A percentile compares a stretch with the other conserved stretches of the same genome.
phyloP scores from a whole-genome alignment of 192 early-diverging fungal species.

The Coemansia brasiliensis region DNA sequence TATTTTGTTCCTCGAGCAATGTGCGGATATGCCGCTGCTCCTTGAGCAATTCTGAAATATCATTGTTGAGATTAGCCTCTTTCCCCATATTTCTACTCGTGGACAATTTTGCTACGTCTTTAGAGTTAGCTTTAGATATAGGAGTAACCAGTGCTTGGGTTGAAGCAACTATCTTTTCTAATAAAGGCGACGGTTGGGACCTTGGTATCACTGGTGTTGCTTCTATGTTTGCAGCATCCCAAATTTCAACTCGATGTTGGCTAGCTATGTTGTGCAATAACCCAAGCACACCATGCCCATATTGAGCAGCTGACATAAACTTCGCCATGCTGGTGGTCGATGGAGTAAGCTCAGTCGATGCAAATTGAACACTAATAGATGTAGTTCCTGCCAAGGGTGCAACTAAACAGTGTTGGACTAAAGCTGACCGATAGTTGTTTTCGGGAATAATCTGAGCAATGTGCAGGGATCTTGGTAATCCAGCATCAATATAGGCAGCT shows the following conservation, averaged over 20 bases:
- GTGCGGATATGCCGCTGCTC: conserved; percentile 49
- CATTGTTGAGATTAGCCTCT: background rate
- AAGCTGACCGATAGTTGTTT: conserved; percentile 12
- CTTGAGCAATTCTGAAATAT: conserved; percentile 35
- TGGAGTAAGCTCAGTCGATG: conserved; percentile 18
- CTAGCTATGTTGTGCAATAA: conserved; percentile 11
- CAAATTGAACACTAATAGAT: conserved; percentile 17
- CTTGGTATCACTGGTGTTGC: background rate
- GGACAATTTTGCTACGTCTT: background rate
- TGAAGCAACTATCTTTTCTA: conserved; percentile 23
- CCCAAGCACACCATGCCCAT: conserved; percentile 6
- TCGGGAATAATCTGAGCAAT: conserved; percentile 23
- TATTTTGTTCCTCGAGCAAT: conserved; percentile 47
- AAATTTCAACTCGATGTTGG: conserved; percentile 12
- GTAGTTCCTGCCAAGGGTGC: conserved; percentile 7
- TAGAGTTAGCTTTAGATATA: background rate
- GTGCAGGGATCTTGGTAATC: conserved; percentile 33
- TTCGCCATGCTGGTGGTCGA: conserved; percentile 20
- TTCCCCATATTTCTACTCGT: background rate
- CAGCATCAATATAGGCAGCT: conserved; percentile 18
- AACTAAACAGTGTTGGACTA: conserved; percentile 16
- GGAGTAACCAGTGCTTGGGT: conserved; percentile 13
- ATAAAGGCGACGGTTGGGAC: conserved; percentile 17
- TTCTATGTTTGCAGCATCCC: background rate
- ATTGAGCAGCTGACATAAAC: conserved; percentile 11